These are phyloP conservation scores for Pyrus betulifolia DNA, from an alignment of 306 rosid genomes.

Conservation along the genomic window DNA sequence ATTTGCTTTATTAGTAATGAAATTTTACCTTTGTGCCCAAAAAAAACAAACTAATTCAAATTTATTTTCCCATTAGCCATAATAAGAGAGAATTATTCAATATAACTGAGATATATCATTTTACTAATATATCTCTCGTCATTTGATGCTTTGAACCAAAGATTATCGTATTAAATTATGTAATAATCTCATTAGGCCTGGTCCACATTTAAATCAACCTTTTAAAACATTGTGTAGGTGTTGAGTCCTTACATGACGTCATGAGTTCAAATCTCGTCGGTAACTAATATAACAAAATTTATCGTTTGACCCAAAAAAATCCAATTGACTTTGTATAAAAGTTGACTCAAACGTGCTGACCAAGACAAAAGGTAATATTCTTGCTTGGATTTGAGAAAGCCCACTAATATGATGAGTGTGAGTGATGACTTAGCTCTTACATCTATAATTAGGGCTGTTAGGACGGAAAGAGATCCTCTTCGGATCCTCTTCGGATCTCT, in stretches of 20 bases:
- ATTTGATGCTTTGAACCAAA: too few relatives aligned
- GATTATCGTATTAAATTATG: neutral
- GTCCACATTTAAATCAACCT: neutral
- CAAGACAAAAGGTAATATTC: neutral
- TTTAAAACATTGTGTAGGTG: too few relatives aligned
- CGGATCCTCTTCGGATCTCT: too few relatives aligned
- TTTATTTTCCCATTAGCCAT: too few relatives aligned
- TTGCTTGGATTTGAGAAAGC: conserved; percentile 19
- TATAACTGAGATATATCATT: too few relatives aligned
- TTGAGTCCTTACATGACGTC: rapidly evolving
- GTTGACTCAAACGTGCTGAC: conserved; percentile 13
- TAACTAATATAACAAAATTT: too few relatives aligned
- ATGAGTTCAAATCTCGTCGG: rapidly evolving
- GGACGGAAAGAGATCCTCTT: too few relatives aligned
- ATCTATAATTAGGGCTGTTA: neutral
- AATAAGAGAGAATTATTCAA: too few relatives aligned
- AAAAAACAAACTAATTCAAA: too few relatives aligned
- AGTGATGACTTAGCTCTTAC: neutral
- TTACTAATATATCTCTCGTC: too few relatives aligned
- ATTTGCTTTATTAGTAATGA: too few relatives aligned
- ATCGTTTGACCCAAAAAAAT: neutral
- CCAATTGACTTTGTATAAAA: conserved; percentile 27
- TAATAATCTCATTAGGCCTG: neutral
- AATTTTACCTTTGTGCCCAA: too few relatives aligned
- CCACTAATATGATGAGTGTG: neutral